A percentile compares a stretch with the other conserved stretches of the same genome.
Conservation (phyloP, 2,329 filamentous ascomycete species). For the Plectosphaerella plurivora region DNA sequence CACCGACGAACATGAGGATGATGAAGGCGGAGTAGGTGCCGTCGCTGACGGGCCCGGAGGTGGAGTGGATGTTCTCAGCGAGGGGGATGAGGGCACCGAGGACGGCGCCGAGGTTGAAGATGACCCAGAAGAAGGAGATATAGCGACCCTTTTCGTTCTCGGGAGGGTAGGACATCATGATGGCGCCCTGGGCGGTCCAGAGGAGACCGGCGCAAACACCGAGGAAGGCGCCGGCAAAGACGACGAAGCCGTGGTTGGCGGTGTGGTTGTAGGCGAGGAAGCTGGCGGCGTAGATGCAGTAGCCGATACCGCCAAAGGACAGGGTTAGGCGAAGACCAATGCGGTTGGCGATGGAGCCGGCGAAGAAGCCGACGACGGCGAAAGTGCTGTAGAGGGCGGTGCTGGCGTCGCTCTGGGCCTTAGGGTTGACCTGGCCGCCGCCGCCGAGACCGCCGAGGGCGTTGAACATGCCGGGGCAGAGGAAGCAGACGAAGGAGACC, state of each 20-base stretch:
- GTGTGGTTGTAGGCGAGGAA: conserved; percentile 70
- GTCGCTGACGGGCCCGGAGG: conserved; percentile 52
- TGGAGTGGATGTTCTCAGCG: conserved; percentile 63
- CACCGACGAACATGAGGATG: conserved; percentile 72
- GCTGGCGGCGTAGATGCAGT: conserved; percentile 68
- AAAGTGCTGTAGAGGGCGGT: conserved; percentile 71
- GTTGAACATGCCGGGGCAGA: conserved; percentile 72
- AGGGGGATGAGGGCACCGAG: conserved; percentile 78
- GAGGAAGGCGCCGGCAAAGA: conserved; percentile 72
- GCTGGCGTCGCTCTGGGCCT: conserved; percentile 60
- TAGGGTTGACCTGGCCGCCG: conserved; percentile 52
- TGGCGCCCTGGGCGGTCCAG: conserved; percentile 78
- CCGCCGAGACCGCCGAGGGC: conserved; percentile 62
- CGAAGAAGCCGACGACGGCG: conserved; percentile 62
- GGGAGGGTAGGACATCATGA: conserved; percentile 85
- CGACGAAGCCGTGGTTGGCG: conserved; percentile 63
- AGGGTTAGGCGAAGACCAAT: conserved; percentile 67
- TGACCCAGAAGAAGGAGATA: conserved; percentile 90
- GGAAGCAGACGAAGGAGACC: conserved; percentile 52
- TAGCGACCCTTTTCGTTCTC: conserved; percentile 82
- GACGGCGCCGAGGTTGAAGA: conserved; percentile 89
- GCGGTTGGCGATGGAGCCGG: conserved; percentile 73
- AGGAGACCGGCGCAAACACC: conserved; percentile 76
- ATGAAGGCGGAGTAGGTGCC: conserved; percentile 89
- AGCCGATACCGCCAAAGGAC: conserved; percentile 70